Evolutionary conservation across 768 basidiomycete species (phyloP).

Genomic region (Pisolithus tinctorius): DNA sequence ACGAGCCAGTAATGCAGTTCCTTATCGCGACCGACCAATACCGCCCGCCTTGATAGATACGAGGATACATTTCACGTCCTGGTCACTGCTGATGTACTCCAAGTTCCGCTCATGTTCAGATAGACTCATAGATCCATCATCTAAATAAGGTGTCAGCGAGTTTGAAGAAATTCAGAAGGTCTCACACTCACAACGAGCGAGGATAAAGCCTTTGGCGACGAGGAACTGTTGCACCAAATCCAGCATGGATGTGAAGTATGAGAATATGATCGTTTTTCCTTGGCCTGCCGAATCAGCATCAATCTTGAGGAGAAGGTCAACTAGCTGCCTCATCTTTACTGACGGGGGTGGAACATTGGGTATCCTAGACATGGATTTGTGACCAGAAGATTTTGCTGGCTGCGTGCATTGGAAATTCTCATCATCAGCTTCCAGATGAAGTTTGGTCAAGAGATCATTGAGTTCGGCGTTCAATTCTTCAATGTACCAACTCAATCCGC

Average conservation of each 20-base stretch:
- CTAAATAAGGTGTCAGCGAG: not conserved
- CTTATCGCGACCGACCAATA: not conserved
- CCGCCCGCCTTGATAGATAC: not conserved
- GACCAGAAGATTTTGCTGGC: not conserved
- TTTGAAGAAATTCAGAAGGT: not conserved
- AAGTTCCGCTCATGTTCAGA: not conserved
- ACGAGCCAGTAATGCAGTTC: not conserved
- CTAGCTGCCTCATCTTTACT: not conserved
- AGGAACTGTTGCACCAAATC: not conserved
- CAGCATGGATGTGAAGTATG: not conserved
- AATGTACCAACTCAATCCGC: not conserved
- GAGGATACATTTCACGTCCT: not conserved
- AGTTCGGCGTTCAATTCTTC: not conserved
- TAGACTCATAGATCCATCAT: not conserved
- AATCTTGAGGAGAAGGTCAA: not conserved
- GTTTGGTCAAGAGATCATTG: not conserved
- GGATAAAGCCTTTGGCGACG: not conserved
- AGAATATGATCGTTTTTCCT: not conserved
- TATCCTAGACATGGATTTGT: not conserved
- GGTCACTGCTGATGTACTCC: not conserved
- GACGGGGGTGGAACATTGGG: not conserved
- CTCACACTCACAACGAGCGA: not conserved
- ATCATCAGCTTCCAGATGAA: not conserved
- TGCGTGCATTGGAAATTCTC: not conserved
- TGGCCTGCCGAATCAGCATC: not conserved